phyloP scores from a whole-genome alignment of 768 basidiomycete genomes.

The Sporobolomyces phaffii region DNA sequence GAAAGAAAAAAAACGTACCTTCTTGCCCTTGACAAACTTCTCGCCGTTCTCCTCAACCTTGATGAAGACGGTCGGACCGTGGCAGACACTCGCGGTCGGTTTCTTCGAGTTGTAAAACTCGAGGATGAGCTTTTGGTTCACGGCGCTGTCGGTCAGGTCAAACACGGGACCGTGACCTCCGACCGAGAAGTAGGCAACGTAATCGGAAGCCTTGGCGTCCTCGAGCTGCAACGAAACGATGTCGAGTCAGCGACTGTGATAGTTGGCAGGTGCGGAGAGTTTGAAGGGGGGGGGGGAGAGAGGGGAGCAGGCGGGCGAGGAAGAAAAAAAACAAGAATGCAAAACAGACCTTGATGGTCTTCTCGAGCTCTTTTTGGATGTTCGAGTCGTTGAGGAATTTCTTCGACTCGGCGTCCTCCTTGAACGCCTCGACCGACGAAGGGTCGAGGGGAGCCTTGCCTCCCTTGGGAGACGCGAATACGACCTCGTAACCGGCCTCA shows the following conservation, averaged over 20 bases:
- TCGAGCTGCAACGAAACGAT: constrained; percentile 47
- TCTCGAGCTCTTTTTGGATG: constrained; percentile 55
- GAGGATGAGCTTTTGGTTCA: constrained; percentile 5
- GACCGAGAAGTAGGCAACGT: constrained; percentile 69
- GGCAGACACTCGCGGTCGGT: constrained; percentile 67
- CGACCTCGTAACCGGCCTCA: constrained; percentile 53
- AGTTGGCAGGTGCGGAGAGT: no score
- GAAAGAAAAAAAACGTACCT: constrained; percentile 38
- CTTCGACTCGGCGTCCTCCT: constrained; percentile 49
- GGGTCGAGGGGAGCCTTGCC: constrained; percentile 67
- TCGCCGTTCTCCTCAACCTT: constrained; percentile 14
- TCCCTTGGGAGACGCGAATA: constrained; percentile 58
- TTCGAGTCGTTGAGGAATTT: constrained; percentile 59
- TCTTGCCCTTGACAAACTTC: constrained; percentile 48
- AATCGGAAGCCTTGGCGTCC: constrained; percentile 58
- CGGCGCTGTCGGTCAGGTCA: constrained; percentile 9
- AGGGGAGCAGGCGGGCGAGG: no score
- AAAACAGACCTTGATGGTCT: constrained; percentile 55
- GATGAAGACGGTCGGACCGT: constrained; percentile 54
- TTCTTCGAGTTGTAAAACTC: constrained; percentile 57
- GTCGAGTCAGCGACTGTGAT: no score
- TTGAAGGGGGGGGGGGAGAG: no score
- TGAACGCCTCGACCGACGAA: constrained; percentile 53
- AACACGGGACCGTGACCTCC: constrained; percentile 74
- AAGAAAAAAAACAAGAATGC: no score